Conservation (phyloP, 1,284 basidiomycete genomes). For the Pyrrhoderma lamaoense region DNA sequence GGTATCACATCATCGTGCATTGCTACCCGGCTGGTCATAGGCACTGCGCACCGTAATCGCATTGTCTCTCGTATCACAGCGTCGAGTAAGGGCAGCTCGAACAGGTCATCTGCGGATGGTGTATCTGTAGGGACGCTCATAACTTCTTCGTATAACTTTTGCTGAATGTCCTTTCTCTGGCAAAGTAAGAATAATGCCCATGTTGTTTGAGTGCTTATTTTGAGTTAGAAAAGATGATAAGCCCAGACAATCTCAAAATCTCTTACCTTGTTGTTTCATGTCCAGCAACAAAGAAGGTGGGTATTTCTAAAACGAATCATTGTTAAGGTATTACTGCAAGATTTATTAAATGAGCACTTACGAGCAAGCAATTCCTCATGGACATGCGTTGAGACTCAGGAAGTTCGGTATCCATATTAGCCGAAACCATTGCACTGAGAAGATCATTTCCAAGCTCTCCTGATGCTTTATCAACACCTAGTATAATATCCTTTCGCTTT, state of each 20-base stretch:
- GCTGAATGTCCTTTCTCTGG: conserved; percentile 34
- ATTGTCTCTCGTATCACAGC: conserved; percentile 27
- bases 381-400: conserved; percentile 38
- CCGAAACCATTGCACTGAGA: conserved; percentile 33
- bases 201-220: conserved; percentile 31
- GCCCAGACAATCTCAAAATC: neutral
- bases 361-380: conserved; percentile 53
- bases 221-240: conserved; percentile 31
- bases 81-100: conserved; percentile 31
- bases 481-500: conserved; percentile 35
- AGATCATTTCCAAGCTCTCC: conserved; percentile 29
- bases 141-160: conserved; percentile 38
- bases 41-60: conserved; percentile 22
- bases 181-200: conserved; percentile 42
- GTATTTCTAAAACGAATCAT: conserved; percentile 29
- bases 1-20: conserved; percentile 25
- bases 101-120: conserved; percentile 38
- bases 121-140: conserved; percentile 21
- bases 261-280: conserved; percentile 36
- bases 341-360: conserved; percentile 26
- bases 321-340: neutral
- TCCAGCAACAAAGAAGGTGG: conserved; percentile 38
- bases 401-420: conserved; percentile 41
- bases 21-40: conserved; percentile 20
- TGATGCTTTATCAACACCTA: conserved; percentile 21